Conservation (phyloP, 2,329 filamentous ascomycete genomes). For the Neodidymelliopsis sp. region DNA sequence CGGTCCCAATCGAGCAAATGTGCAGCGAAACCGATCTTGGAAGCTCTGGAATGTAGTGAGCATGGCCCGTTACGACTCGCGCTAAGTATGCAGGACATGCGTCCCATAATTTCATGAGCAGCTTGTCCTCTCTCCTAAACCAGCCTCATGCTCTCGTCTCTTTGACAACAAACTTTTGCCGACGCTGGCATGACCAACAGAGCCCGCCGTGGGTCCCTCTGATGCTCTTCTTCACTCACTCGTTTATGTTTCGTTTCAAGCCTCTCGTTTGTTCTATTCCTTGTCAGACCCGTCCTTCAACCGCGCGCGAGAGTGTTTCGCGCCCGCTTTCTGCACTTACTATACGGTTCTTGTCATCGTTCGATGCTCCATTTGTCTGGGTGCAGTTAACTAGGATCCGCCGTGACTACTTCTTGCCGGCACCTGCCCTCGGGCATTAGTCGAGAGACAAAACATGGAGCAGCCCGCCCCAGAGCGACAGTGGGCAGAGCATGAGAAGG, state of each 20-base stretch:
- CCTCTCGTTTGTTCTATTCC: constrained; percentile 40
- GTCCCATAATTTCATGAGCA: constrained; percentile 23
- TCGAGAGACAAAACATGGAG: constrained; percentile 44
- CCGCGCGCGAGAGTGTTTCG: constrained; percentile 39
- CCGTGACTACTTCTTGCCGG: constrained; percentile 42
- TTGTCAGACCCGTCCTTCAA: constrained; percentile 37
- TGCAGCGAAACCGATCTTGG: constrained; percentile 10
- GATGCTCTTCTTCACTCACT: constrained; percentile 37
- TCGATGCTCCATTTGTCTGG: constrained; percentile 46
- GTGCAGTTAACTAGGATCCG: constrained; percentile 39
- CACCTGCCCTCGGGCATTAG: constrained; percentile 33
- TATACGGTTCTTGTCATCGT: constrained; percentile 44
- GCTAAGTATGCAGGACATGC: constrained; percentile 21
- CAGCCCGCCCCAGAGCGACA: constrained; percentile 52
- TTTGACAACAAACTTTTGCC: constrained; percentile 28
- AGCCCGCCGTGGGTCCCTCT: constrained; percentile 37
- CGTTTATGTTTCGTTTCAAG: constrained; percentile 40
- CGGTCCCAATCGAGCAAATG: constrained; percentile 10
- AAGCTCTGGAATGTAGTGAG: constrained; percentile 14
- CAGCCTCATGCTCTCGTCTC: constrained; percentile 34
- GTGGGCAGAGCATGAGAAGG: constrained; percentile 58
- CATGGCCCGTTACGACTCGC: constrained; percentile 16
- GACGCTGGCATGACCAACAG: constrained; percentile 41
- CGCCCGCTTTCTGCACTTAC: constrained; percentile 40
- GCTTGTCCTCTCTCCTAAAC: constrained; percentile 28